Base-by-base conservation (phyloP, 2,329 filamentous ascomycete genomes). In the Fusarium globosum region DNA sequence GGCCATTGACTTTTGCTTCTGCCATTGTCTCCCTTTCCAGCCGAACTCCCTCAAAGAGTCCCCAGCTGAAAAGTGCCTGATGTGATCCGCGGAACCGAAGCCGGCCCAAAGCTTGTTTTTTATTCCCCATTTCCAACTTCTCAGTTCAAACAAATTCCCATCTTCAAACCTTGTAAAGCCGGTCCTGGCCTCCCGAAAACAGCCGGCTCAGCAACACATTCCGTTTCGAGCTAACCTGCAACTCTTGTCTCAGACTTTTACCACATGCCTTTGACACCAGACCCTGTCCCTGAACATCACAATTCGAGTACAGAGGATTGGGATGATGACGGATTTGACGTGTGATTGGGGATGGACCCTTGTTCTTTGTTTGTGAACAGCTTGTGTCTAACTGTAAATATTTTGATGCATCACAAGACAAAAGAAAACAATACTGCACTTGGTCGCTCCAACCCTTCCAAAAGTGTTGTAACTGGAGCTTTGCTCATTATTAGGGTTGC, bases 341-440 rank as follows among this genome's bases (percentile, higher is more conserved):
- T 69, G 63, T 73, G 41, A 36, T 67, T 52, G 61, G 73, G 68
- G 72, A 72, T 74, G 72, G 72, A 74, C 68, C 72, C 72, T 74
- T 65, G 39, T 48, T 63, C 26, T 63, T 66, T 53, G 20, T 41
- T 35, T 42, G 18, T 8, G 36, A 52, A 36, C 35, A n/a, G 16
- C 20, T 30, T 51, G 6, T 61, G 36, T 35, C 8, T 55, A 18
- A 9, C 13, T 23, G 18, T 10, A 53, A 39, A 20, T 30, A n/a
- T 26, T 2, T 12, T 30, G n/a, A n/a, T 38, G 23, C 15, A 52
- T 66, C 65, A 69, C 59, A 56, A 61, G 64, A 56, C 23, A 15
- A 15, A 16, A 28, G 51, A 38, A 21, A 28, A 18, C 51, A 15
- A 28, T 21, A 10, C 23, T 21, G 20, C 10, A 16, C 7, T 38